phyloP scores from a whole-genome alignment of 164 flowering plant species.

The Dillenia suffruticosa region DNA sequence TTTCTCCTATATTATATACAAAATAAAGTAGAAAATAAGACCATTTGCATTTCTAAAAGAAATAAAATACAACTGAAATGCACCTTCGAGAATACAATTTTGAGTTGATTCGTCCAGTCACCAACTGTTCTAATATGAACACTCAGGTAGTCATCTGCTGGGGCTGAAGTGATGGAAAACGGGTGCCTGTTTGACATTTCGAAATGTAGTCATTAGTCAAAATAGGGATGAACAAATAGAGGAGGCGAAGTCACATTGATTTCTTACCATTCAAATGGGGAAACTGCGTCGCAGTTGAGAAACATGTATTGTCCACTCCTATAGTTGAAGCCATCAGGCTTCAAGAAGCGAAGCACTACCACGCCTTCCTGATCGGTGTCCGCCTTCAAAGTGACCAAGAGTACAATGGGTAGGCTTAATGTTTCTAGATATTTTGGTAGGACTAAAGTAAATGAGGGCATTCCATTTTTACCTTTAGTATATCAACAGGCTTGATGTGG shows the following conservation, averaged over 20 bases:
- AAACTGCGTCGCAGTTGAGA: conserved; percentile 49
- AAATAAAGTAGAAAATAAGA: background rate
- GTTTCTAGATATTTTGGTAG: background rate
- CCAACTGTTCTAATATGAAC: conserved; percentile 36
- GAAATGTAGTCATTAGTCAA: background rate
- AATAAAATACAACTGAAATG: background rate
- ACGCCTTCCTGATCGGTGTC: conserved; percentile 51
- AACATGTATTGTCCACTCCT: conserved; percentile 59
- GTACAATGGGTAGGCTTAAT: background rate
- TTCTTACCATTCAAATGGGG: conserved; percentile 50
- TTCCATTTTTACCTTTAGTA: background rate
- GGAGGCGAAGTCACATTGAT: too few relatives aligned
- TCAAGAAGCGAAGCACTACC: conserved; percentile 43
- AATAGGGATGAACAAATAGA: background rate
- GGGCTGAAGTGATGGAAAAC: conserved; percentile 38
- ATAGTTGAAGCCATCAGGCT: conserved; percentile 48
- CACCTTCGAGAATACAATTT: conserved; percentile 63
- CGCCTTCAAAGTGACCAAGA: conserved; percentile 21
- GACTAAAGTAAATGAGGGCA: background rate
- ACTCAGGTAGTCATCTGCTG: conserved; percentile 31
- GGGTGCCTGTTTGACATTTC: conserved; percentile 27
- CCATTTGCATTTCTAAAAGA: background rate
- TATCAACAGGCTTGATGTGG: background rate
- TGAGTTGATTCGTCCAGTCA: conserved; percentile 54
- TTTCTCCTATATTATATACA: background rate